These are phyloP conservation scores for Scenedesmus sp. DNA, from an alignment of 163 green algal species.

Conservation along the genomic window DNA sequence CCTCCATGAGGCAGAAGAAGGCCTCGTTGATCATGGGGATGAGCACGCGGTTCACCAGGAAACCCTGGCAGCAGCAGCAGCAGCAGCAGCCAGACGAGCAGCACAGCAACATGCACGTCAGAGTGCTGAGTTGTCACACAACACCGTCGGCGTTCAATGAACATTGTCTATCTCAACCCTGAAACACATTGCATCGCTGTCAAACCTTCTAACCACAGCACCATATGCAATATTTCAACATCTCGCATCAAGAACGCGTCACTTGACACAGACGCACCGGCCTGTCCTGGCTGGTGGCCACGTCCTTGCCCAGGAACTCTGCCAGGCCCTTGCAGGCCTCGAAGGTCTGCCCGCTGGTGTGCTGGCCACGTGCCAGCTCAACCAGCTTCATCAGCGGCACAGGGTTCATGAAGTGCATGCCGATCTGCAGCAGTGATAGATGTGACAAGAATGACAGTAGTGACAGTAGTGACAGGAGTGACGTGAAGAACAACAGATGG, in stretches of 20 bases:
- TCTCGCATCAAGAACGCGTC: no score
- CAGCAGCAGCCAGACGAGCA: neutral
- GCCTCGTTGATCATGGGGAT: slow-evolving; percentile 98
- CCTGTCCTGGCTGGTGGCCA: slow-evolving; percentile 76
- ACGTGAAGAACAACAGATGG: neutral
- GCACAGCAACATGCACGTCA: neutral
- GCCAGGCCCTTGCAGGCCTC: slow-evolving; percentile 68
- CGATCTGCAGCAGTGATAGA: slow-evolving; percentile 55
- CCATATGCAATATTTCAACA: no score
- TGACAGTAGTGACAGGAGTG: neutral
- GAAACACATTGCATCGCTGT: no score
- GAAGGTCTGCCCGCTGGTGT: slow-evolving; percentile 80
- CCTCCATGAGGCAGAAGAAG: slow-evolving; percentile 90
- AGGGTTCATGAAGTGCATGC: slow-evolving; percentile 95
- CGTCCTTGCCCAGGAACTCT: slow-evolving; percentile 82
- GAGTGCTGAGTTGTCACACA: no score
- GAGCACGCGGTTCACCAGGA: slow-evolving; percentile 96
- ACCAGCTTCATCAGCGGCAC: slow-evolving; percentile 85
- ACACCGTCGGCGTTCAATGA: no score
- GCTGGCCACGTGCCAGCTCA: slow-evolving; percentile 86
- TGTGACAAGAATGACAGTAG: neutral
- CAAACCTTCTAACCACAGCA: no score
- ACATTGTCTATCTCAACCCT: no score
- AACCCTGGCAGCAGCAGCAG: slow-evolving; percentile 66
- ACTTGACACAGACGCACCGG: slow-evolving; percentile 53